These are phyloP conservation scores for Xerocomellus chrysenteron DNA, from an alignment of 768 basidiomycete genomes.

Conservation along the genomic window DNA sequence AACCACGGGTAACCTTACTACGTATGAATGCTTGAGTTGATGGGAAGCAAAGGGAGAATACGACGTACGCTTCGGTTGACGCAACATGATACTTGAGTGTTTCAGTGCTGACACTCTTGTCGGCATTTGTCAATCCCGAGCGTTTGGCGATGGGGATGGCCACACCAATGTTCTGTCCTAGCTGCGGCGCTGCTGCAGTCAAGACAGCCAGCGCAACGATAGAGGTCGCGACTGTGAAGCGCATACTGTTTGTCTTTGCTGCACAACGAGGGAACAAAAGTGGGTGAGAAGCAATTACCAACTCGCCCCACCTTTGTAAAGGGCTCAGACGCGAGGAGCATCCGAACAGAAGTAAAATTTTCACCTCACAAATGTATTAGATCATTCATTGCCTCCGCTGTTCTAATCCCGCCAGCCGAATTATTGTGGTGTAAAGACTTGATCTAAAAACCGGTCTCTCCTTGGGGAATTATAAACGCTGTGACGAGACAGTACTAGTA, in stretches of 20 bases:
- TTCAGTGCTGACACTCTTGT: neutral
- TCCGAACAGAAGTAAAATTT: no score
- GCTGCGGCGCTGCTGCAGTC: conserved; percentile 3
- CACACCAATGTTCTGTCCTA: neutral
- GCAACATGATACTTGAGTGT: conserved; percentile 7
- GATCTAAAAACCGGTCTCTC: no score
- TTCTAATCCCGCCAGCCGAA: no score
- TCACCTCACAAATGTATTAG: no score
- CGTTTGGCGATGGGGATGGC: conserved; percentile 12
- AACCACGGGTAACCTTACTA: conserved; percentile 4
- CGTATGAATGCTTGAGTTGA: neutral
- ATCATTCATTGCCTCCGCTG: no score
- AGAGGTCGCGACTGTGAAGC: neutral
- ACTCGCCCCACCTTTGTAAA: neutral
- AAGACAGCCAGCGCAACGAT: conserved; percentile 2
- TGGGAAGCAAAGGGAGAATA: neutral
- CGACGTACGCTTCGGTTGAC: conserved; percentile 2
- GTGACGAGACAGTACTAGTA: no score
- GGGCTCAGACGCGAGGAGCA: neutral
- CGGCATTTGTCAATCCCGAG: neutral
- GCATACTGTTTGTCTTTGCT: neutral
- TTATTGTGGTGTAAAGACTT: no score
- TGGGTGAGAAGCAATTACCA: neutral
- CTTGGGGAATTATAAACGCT: no score
- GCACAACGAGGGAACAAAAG: neutral